Evolutionary conservation across 2,329 filamentous ascomycete species (phyloP), one percentile per base, ranked within the genome.

Genomic region (Seiridium cupressi): DNA sequence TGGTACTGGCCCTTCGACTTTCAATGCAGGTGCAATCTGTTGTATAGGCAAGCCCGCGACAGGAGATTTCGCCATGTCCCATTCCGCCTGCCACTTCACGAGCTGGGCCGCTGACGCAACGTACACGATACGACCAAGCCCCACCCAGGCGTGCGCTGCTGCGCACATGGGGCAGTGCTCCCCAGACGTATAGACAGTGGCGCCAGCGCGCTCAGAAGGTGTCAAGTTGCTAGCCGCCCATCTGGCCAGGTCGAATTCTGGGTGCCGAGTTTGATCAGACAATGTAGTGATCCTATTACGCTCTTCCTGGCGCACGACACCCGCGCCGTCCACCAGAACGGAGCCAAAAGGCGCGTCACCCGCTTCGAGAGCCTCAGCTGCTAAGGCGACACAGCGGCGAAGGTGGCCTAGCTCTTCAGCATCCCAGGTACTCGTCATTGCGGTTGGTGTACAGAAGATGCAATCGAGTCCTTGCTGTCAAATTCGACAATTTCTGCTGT

Each of bases 371-470:
- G 67, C 65, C 38, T 74, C 68, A 1, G 65, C 64, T 0, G 73
- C 72, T 0, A 75, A 60, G 3, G 66, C 71, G 46, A 74, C 68
- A 49, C 65, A 65, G 5, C 66, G 66, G 10, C 62, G 63, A 46
- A 68, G 64, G 48, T 67, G 64, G 2, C 46, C 6, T 4, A 65
- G 46, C 8, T 68, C 64, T 7, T 54, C 38, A 1, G 59, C 26
- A 11, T 13, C 40, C 2, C 56, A 13, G 34, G 3, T n/a, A 31
- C 26, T 38, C 13, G 26, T 2, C 13, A 11, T 1, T 32, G 36
- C 36, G 32, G 49, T 32, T 32, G 8, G 8, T 51, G 32, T 5
- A 1, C 13, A 18, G 10, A 10, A 6, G 26, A 48, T 48, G n/a
- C 1, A 6, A 44, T 13, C 7, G 7, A 44, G 18, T 26, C 18